Conservation (phyloP, 805 yeast genomes). For the Suhomyces kilbournensis region DNA sequence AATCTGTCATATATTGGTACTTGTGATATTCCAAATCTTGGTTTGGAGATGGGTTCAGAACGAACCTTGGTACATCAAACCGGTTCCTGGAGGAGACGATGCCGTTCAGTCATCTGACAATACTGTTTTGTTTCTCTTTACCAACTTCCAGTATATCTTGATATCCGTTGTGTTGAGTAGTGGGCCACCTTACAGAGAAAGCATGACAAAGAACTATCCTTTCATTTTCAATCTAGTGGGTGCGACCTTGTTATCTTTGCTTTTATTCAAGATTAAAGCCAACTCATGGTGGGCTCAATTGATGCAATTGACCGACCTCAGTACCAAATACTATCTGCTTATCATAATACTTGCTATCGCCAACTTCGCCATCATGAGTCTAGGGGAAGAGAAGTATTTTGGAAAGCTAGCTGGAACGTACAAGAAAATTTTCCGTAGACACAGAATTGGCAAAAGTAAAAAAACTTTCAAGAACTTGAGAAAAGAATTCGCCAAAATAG, state of each 20-base stretch:
- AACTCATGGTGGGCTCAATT: slow-evolving; percentile 57
- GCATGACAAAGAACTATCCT: slow-evolving; percentile 63
- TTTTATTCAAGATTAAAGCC: slow-evolving; percentile 54
- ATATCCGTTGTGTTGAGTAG: slow-evolving; percentile 80
- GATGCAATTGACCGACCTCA: slow-evolving; percentile 71
- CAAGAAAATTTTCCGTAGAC: slow-evolving; percentile 32
- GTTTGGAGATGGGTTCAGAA: slow-evolving; percentile 62
- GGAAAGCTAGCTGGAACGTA: slow-evolving; percentile 35
- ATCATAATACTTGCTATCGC: slow-evolving; percentile 45
- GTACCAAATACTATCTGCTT: slow-evolving; percentile 47
- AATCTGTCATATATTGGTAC: slow-evolving; percentile 67
- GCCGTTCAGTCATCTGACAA: slow-evolving; percentile 86
- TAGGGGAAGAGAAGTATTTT: slow-evolving; percentile 47
- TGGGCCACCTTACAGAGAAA: slow-evolving; percentile 92
- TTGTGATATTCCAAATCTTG: slow-evolving; percentile 61
- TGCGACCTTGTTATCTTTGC: slow-evolving; percentile 49
- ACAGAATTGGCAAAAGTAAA: slow-evolving; percentile 27
- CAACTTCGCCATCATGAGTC: slow-evolving; percentile 49
- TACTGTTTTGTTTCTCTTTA: slow-evolving; percentile 73
- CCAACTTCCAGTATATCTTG: slow-evolving; percentile 87
- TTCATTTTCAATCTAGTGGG: slow-evolving; percentile 60
- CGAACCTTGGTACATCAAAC: slow-evolving; percentile 74
- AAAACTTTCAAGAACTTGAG: slow-evolving; percentile 27
- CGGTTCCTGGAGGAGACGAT: slow-evolving; percentile 70
- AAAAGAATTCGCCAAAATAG: slow-evolving; percentile 8